Evolutionary conservation across 805 yeast species (phyloP), one percentile per base, ranked within the genome.

Genomic region (Candida dajiaensis): DNA sequence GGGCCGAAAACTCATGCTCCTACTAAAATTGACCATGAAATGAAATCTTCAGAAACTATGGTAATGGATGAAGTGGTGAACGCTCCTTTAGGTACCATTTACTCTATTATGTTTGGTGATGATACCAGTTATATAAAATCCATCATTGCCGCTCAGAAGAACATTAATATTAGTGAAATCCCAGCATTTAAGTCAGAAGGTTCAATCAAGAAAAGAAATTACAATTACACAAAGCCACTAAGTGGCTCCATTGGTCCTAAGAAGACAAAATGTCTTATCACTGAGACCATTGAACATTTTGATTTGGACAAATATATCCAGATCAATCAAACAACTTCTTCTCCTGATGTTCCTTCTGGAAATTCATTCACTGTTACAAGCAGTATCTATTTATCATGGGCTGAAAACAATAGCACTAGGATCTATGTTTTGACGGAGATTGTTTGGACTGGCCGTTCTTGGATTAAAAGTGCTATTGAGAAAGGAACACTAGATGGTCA

Each of bases 331-430:
- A 67, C 76, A 2, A 79, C 92, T 0, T 66, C 67, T 25, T 89
- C 98, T 0, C 99, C 99, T 0, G 95, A 89, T 62, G 98, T 94
- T 9, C 99, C 99, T 1, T 85, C 90, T 56, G 95, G 95, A 11
- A 74, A 72, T 50, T 73, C 81, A 1, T 86, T 86, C 55, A 71
- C 74, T 36, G 85, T 85, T 2, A 70, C 73, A 39, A 81, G 90
- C 1, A 72, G 74, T 35, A 70, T 80, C 20, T 78, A 71, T 57
- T 55, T 85, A 7, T 72, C 76, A n/a, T 86, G 95, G 95, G 70
- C 65, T 13, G 80, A 73, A 1, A 70, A 70, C 11, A 81, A 82
- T 58, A 43, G 64, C 2, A 82, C 92, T 1, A 67, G 64, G 21
- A 44, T 86, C 18, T 69, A 69, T 29, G 76, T 83, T 16, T 69